Evolutionary conservation across 306 rosid species (phyloP).

Genomic region (Glycine tomentella): DNA sequence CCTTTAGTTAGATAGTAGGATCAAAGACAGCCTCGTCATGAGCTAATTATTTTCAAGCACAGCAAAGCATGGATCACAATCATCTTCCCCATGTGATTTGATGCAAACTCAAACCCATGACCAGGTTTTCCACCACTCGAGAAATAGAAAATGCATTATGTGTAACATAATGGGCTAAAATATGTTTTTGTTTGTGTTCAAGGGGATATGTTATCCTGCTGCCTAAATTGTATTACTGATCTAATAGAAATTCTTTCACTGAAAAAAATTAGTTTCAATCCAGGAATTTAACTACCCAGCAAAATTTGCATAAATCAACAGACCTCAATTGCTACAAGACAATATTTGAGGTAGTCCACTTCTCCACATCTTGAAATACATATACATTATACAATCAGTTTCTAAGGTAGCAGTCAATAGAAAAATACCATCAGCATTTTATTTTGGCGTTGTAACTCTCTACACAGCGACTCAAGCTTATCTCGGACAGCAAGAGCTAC

Average conservation of each 20-base stretch:
- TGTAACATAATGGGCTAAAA: too few species aligned
- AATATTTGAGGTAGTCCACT: constrained; percentile 7
- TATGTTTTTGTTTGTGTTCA: background rate
- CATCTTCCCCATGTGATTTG: too few species aligned
- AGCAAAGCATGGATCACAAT: too few species aligned
- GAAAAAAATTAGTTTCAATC: constrained; percentile 12
- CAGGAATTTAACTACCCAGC: constrained; percentile 16
- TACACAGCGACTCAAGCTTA: constrained; percentile 92
- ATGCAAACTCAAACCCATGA: too few species aligned
- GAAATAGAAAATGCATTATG: too few species aligned
- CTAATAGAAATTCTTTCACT: background rate
- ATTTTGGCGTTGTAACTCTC: constrained; percentile 97
- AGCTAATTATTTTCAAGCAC: too few species aligned
- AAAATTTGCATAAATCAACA: constrained; percentile 35
- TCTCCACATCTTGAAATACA: constrained; percentile 24
- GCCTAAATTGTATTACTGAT: constrained; percentile 22
- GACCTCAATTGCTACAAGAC: constrained; percentile 19
- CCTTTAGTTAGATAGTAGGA: too few species aligned
- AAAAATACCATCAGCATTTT: constrained; percentile 86
- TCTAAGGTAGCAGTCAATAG: constrained; percentile 41
- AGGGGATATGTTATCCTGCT: constrained; percentile 6
- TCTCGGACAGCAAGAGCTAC: constrained; percentile 87
- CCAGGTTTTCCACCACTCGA: too few species aligned
- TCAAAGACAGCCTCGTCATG: too few species aligned
- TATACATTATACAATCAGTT: constrained; percentile 34